Conservation (phyloP, 140 eudicot species). For the Erigeron philadelphicus region DNA sequence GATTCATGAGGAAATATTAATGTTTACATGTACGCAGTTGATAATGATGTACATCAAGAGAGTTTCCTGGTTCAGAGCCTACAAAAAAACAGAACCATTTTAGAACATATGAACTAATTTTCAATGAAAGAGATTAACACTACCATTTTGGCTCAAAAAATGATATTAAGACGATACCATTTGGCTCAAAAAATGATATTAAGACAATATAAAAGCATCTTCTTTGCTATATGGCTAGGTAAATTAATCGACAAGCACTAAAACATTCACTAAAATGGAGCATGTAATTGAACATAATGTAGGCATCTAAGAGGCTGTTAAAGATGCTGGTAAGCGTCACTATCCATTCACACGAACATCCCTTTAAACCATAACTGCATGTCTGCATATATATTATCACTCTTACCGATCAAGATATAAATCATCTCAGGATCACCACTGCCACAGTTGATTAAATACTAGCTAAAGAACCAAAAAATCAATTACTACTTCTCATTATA, state of each 20-base stretch:
- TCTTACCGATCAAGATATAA: no score
- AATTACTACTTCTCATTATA: no score
- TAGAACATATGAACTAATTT: not conserved
- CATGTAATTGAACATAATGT: not conserved
- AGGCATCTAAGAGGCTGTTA: not conserved
- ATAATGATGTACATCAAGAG: slow-evolving; percentile 8
- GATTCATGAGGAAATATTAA: slow-evolving; percentile 35
- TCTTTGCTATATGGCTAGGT: not conserved
- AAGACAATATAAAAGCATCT: not conserved
- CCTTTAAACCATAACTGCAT: not conserved
- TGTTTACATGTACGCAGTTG: slow-evolving; percentile 13
- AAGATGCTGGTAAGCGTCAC: not conserved
- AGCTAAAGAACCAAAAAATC: no score
- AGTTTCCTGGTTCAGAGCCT: slow-evolving; percentile 31
- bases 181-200: not conserved
- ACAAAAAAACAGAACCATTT: slow-evolving; percentile 14
- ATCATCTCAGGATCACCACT: no score
- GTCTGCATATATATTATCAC: no score
- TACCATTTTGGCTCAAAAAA: not conserved
- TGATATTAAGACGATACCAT: not conserved
- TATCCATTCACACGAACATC: not conserved
- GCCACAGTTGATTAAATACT: no score
- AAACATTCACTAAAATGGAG: not conserved
- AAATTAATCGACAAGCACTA: not conserved
- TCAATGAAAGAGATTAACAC: not conserved